phyloP scores from a whole-genome alignment of 768 basidiomycete species.

The Naganishia randhawae region DNA sequence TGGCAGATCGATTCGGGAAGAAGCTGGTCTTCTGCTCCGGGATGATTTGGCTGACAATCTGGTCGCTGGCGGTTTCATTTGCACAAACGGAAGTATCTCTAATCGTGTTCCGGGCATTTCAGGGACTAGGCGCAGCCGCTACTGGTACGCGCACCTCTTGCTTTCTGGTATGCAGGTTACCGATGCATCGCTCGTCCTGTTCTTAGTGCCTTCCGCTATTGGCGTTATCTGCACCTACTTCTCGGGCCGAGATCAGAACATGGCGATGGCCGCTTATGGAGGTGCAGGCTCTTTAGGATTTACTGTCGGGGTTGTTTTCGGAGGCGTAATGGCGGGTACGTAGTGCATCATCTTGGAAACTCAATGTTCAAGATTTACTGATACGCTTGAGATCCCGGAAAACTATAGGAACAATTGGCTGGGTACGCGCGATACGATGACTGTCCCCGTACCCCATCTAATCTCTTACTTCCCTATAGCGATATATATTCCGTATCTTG shows the following conservation, averaged over 20 bases:
- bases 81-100: background rate
- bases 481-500: background rate
- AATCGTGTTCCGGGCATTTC: background rate
- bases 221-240: background rate
- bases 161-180: background rate
- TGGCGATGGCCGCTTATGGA: background rate
- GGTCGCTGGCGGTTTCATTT: background rate
- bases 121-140: background rate
- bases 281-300: background rate
- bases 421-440: background rate
- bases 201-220: background rate
- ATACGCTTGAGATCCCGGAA: background rate
- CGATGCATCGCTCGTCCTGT: background rate
- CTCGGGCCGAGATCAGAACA: background rate
- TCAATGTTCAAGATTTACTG: no score
- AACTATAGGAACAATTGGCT: background rate
- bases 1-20: background rate
- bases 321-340: background rate
- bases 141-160: background rate
- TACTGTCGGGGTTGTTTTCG: background rate
- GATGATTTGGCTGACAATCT: background rate
- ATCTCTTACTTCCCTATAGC: background rate
- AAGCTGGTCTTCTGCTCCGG: background rate
- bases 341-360: no score
- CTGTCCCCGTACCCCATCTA: background rate